phyloP scores from a whole-genome alignment of 164 flowering plant genomes.

The Cinnamomum micranthum region DNA sequence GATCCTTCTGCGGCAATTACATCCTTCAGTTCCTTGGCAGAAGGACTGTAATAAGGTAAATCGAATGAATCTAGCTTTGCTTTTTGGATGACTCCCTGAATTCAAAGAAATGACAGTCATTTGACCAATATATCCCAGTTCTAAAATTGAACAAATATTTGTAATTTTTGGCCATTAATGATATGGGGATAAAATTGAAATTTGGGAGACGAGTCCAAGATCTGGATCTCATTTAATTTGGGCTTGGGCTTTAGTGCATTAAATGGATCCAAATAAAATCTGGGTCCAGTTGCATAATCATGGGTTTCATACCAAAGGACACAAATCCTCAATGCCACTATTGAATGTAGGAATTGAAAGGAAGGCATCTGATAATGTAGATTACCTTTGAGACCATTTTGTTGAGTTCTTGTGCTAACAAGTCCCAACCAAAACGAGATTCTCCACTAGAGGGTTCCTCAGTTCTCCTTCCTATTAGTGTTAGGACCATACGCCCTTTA shows the following conservation, averaged over 20 bases:
- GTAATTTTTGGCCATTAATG: too few species aligned
- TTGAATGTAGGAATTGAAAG: background rate
- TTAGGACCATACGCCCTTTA: too few species aligned
- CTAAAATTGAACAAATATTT: too few species aligned
- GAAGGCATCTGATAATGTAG: background rate
- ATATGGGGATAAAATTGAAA: too few species aligned
- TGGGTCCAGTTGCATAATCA: too few species aligned
- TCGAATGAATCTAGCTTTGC: slow-evolving; percentile 42
- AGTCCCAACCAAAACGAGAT: background rate
- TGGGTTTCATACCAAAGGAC: background rate
- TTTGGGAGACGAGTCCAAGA: too few species aligned
- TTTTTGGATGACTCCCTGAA: slow-evolving; percentile 39
- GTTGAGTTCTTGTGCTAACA: background rate
- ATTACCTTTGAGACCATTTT: background rate
- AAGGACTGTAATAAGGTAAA: slow-evolving; percentile 45
- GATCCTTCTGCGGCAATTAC: slow-evolving; percentile 41
- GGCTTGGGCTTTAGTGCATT: too few species aligned
- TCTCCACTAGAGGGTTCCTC: background rate
- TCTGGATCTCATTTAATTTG: too few species aligned
- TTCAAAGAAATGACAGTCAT: background rate
- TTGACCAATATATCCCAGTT: too few species aligned
- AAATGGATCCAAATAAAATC: too few species aligned
- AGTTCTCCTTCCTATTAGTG: background rate
- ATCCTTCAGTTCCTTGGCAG: slow-evolving; percentile 26
- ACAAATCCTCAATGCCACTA: background rate